phyloP scores from a whole-genome alignment of 2,329 filamentous ascomycete genomes.

The Fusarium heterosporum region DNA sequence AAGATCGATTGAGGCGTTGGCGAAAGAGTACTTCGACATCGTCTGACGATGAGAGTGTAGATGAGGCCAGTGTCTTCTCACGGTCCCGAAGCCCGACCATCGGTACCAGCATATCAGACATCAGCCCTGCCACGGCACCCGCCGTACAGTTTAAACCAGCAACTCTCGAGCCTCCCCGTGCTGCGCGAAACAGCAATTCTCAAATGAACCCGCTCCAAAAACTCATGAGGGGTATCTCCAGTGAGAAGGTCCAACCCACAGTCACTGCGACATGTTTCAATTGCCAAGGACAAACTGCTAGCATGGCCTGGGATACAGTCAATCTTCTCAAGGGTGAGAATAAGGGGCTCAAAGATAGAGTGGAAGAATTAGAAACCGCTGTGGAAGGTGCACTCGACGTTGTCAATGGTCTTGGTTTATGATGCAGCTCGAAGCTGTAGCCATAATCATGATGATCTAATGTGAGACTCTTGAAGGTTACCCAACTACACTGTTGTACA shows the following conservation, averaged over 20 bases:
- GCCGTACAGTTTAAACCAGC: constrained; percentile 40
- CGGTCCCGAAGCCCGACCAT: constrained; percentile 68
- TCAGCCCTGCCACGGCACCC: constrained; percentile 39
- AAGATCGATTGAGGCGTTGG: constrained; percentile 59
- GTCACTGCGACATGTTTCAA: constrained; percentile 60
- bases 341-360: constrained; percentile 68
- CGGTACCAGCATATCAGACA: constrained; percentile 54
- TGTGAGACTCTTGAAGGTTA: constrained; percentile 24
- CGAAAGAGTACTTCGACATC: constrained; percentile 58
- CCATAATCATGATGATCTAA: constrained; percentile 11
- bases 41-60: constrained; percentile 64
- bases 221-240: constrained; percentile 57
- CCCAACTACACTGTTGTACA: constrained; percentile 20
- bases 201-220: constrained; percentile 56
- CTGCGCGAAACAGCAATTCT: constrained; percentile 50
- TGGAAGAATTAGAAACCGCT: constrained; percentile 68
- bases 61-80: constrained; percentile 70
- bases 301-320: constrained; percentile 74
- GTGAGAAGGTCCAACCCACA: constrained; percentile 47
- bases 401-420: constrained; percentile 67
- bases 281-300: constrained; percentile 68
- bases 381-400: constrained; percentile 71
- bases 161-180: constrained; percentile 44
- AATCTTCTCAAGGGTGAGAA: constrained; percentile 72
- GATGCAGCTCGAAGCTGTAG: constrained; percentile 9